Evolutionary conservation across 495 filamentous ascomycete genomes (phyloP).

Genomic region (Penicillium canescens): DNA sequence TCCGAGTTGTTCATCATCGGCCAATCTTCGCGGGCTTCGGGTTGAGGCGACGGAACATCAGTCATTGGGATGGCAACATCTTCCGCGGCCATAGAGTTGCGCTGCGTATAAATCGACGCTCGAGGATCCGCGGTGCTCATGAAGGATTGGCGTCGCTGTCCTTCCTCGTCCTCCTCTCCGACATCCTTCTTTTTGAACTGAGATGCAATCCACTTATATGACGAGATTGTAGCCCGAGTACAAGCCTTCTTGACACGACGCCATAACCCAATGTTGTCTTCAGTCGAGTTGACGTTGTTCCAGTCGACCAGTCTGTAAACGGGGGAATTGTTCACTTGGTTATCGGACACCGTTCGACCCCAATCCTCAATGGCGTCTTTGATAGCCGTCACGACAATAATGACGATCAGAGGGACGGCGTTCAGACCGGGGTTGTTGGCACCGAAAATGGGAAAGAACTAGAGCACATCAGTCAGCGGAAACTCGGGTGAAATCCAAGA

Average conservation of each 20-base stretch:
- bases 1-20: constrained; percentile 24
- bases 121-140: constrained; percentile 61
- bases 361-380: constrained; percentile 99
- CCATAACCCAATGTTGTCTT: constrained; percentile 85
- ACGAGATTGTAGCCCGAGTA: constrained; percentile 57
- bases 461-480: constrained; percentile 10
- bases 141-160: constrained; percentile 60
- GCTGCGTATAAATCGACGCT: constrained; percentile 59
- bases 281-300: constrained; percentile 90
- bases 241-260: constrained; percentile 89
- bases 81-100: constrained; percentile 53
- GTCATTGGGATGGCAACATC: constrained; percentile 85
- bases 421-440: constrained; percentile 87
- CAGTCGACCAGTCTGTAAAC: constrained; percentile 86
- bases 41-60: constrained; percentile 80
- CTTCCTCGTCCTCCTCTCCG: constrained; percentile 34
- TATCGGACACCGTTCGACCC: constrained; percentile 87
- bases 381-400: constrained; percentile 84
- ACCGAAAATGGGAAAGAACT: constrained; percentile 97
- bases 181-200: constrained; percentile 34
- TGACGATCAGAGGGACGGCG: constrained; percentile 90
- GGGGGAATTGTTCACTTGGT: constrained; percentile 93
- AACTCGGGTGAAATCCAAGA: not conserved
- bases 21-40: constrained; percentile 49
- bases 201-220: constrained; percentile 58